Percentiles rank a stretch among this genome's conserved stretches.
These are phyloP conservation scores for Quercus agrifolia DNA, from an alignment of 306 rosid genomes.

Conservation along the genomic window DNA sequence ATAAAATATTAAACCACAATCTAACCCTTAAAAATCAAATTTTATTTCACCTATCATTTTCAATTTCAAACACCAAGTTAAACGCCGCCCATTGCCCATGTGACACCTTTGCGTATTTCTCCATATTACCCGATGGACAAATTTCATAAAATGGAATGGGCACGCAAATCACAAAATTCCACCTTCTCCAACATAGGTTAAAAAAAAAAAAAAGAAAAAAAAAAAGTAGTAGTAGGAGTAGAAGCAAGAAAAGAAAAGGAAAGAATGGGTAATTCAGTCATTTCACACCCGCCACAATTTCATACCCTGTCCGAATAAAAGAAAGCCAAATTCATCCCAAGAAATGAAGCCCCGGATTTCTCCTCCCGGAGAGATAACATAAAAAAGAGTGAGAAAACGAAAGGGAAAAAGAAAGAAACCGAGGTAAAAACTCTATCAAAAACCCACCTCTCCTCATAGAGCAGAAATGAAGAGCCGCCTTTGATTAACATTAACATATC, in stretches of 20 bases:
- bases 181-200: neutral
- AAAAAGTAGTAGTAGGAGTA: neutral
- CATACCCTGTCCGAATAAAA: neutral
- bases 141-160: neutral
- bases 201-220: too few species aligned
- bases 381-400: neutral
- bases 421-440: neutral
- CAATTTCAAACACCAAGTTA: neutral
- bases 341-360: constrained; percentile 11
- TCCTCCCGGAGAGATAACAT: neutral
- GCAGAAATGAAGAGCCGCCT: too few species aligned
- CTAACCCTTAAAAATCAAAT: too few species aligned
- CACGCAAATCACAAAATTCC: neutral
- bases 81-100: neutral
- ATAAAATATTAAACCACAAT: too few species aligned
- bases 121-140: neutral
- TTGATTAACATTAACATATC: too few species aligned
- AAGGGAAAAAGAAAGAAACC: constrained; percentile 16
- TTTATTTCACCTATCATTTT: too few species aligned
- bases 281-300: neutral
- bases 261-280: neutral
- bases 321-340: neutral
- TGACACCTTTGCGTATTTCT: neutral
- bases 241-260: too few species aligned
- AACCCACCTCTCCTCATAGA: too few species aligned